Evolutionary conservation across 108 stramenopile species (phyloP).

Genomic region (Nitzschia sp.): DNA sequence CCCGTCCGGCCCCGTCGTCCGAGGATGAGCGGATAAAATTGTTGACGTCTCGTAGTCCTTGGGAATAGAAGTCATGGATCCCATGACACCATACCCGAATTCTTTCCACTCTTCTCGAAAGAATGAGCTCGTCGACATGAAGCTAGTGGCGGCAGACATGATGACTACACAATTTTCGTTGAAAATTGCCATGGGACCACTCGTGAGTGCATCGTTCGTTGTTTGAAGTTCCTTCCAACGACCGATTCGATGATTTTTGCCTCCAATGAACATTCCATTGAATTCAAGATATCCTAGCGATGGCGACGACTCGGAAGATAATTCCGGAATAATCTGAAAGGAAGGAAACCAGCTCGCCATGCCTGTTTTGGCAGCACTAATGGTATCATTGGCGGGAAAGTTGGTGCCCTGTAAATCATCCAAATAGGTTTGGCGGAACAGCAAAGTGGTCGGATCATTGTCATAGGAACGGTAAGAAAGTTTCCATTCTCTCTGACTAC

Average conservation of each 20-base stretch:
- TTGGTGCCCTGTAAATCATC: not conserved
- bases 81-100: constrained; percentile 22
- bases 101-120: not conserved
- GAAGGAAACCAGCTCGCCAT: constrained; percentile 21
- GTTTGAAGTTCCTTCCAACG: not conserved
- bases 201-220: not conserved
- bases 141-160: constrained; percentile 4
- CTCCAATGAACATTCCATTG: constrained; percentile 10
- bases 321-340: not conserved
- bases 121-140: constrained; percentile 9
- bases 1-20: not conserved
- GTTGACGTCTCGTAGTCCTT: not conserved
- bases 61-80: constrained; percentile 13
- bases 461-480: constrained; percentile 5
- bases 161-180: constrained; percentile 4
- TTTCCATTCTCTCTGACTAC: not conserved
- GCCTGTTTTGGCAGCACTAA: not conserved
- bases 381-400: constrained; percentile 3
- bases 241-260: constrained; percentile 2
- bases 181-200: constrained; percentile 18
- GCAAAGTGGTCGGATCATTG: constrained; percentile 9
- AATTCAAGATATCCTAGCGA: constrained; percentile 10
- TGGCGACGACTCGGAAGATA: not conserved
- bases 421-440: constrained; percentile 13
- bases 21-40: constrained; percentile 10